Evolutionary conservation across 805 yeast species (phyloP).

Genomic region (Pichia rugopelliculosa): DNA sequence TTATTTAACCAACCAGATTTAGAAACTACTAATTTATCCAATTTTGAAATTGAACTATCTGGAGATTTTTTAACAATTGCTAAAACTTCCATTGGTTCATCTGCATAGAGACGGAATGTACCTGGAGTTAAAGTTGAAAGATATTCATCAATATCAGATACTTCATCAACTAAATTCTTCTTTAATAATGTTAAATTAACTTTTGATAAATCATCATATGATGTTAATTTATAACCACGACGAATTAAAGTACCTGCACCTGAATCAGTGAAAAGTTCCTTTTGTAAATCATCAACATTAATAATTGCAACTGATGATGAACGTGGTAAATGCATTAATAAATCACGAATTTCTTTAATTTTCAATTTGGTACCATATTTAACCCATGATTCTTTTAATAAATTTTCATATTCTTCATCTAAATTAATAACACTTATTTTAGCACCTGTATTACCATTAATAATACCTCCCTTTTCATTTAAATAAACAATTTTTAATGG

Average conservation of each 20-base stretch:
- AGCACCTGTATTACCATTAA: constrained; percentile 87
- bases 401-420: constrained; percentile 90
- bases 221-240: constrained; percentile 86
- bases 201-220: constrained; percentile 71
- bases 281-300: constrained; percentile 89
- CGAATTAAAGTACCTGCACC: constrained; percentile 99
- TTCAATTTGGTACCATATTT: constrained; percentile 97
- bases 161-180: constrained; percentile 68
- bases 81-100: constrained; percentile 90
- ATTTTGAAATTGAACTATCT: constrained; percentile 44
- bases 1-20: constrained; percentile 96
- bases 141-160: constrained; percentile 73
- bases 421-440: constrained; percentile 84
- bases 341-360: constrained; percentile 92
- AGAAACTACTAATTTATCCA: constrained; percentile 82
- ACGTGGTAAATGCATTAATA: constrained; percentile 89
- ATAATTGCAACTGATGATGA: constrained; percentile 97
- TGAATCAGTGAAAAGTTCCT: constrained; percentile 94
- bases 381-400: constrained; percentile 94
- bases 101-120: constrained; percentile 76
- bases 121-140: constrained; percentile 50
- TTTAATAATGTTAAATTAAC: constrained; percentile 51
- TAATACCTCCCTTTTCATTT: constrained; percentile 96
- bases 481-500: constrained; percentile 94
- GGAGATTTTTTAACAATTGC: constrained; percentile 63